Base-by-base conservation (phyloP, 306 rosid genomes). In the Trifolium pratense region DNA sequence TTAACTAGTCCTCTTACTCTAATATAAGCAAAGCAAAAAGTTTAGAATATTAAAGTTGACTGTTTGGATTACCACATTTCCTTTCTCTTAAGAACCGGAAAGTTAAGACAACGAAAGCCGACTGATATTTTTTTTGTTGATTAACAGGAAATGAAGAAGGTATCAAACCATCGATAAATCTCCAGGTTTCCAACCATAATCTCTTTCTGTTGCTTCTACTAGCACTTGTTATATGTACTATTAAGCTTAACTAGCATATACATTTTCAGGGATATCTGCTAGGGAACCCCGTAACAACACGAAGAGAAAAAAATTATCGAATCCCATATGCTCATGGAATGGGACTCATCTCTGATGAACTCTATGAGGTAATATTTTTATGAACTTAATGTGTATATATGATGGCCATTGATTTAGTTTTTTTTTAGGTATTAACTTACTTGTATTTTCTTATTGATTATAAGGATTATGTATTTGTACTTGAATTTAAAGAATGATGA, bases 291-390 rank as follows among this genome's bases (percentile, higher is more conserved):
- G 0, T 31, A 0, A 89, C 90, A 14, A 40, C 52, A 16, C 0
- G 2, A 0, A 23, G 15, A 13, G 70, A 70, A 74, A 1, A 0
- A 9, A 78, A 78, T 63, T 7, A 80, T 13, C 57, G 8, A 64
- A 45, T 43, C 43, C 51, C 87, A 77, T 75, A 62, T 84, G 85
- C 88, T 75, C 93, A 86, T 74, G 88, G 90, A 48, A 82, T 84
- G 92, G 86, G 78, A 7, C 82, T 91, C 39, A 87, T 91, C 64
- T 89, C 95, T 5, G 85, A 81, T 71, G 95, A 91, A 80, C 82
- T 89, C 55, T 87, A 43, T 2, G 74, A 46, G 91, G 92, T 87
- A 70, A 66, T 42, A 40, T 3, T 39, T 9, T 17, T 58, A 1
- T n/a, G 72, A 1, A 16, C 15, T 12, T 12, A 36, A 36, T 32